phyloP scores from a whole-genome alignment of 1,284 basidiomycete genomes.

The Rhizopogon hawkerae region DNA sequence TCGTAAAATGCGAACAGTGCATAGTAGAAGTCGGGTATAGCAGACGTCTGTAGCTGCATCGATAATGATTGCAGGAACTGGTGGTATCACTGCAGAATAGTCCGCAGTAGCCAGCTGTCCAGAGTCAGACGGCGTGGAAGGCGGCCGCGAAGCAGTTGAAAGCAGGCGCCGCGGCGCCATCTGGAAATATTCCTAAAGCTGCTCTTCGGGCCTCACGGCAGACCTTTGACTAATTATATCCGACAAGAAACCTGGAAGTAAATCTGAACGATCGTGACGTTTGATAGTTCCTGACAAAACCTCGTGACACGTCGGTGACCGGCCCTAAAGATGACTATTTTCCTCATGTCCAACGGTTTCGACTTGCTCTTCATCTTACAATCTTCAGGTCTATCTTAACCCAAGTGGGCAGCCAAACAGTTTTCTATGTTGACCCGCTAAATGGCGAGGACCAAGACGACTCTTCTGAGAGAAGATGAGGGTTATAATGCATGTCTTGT shows the following conservation, averaged over 20 bases:
- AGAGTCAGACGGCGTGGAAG: not conserved
- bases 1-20: constrained; percentile 65
- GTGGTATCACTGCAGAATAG: not conserved
- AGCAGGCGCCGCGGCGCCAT: not conserved
- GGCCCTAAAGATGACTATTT: constrained; percentile 30
- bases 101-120: not conserved
- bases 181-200: too few relatives aligned
- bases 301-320: constrained; percentile 13
- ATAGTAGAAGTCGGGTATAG: constrained; percentile 65
- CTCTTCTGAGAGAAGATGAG: constrained; percentile 30
- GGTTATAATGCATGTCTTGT: constrained; percentile 62
- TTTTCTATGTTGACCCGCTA: constrained; percentile 41
- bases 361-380: constrained; percentile 40
- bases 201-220: too few relatives aligned
- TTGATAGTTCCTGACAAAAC: too few relatives aligned
- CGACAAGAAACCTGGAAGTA: too few relatives aligned
- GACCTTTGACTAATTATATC: too few relatives aligned
- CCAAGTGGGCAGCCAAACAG: constrained; percentile 48
- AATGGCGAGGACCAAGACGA: constrained; percentile 74
- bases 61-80: not conserved
- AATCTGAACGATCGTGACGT: too few relatives aligned
- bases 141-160: not conserved
- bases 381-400: constrained; percentile 50
- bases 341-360: not conserved
- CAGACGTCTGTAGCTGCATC: constrained; percentile 40